These are phyloP conservation scores for Triticum timopheevii DNA, from an alignment of 176 grass and related monocot species.

Conservation along the genomic window DNA sequence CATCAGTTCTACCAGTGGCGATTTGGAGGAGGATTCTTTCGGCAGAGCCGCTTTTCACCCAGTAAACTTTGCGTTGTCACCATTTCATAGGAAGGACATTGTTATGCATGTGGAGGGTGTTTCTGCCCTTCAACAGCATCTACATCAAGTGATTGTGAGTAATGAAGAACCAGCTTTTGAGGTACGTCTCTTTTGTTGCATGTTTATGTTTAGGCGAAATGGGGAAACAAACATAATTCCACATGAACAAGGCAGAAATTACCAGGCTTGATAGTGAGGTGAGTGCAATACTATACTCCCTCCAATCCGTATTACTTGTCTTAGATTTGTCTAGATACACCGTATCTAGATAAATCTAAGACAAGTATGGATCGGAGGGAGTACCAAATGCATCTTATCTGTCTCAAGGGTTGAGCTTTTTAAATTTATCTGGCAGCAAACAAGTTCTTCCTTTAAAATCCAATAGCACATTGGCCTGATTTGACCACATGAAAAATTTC, in stretches of 20 bases:
- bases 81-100: conserved; percentile 64
- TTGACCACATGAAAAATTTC: background rate
- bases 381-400: background rate
- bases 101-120: conserved; percentile 85
- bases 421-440: background rate
- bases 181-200: conserved; percentile 43
- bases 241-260: background rate
- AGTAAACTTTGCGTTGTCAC: conserved; percentile 46
- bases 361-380: too few species aligned
- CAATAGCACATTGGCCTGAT: background rate
- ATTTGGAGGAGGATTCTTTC: conserved; percentile 29
- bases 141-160: conserved; percentile 59
- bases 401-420: background rate
- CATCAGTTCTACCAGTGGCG: conserved; percentile 20
- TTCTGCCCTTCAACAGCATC: conserved; percentile 53
- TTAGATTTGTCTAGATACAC: too few species aligned
- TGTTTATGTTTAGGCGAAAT: background rate
- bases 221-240: background rate
- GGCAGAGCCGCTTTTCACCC: conserved; percentile 37
- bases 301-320: too few species aligned
- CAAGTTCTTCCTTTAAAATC: background rate
- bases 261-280: background rate
- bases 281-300: background rate
- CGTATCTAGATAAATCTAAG: too few species aligned
- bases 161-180: conserved; percentile 77